Base-by-base conservation (phyloP, 768 basidiomycete species). In the Strobilomyces echinocephalus region DNA sequence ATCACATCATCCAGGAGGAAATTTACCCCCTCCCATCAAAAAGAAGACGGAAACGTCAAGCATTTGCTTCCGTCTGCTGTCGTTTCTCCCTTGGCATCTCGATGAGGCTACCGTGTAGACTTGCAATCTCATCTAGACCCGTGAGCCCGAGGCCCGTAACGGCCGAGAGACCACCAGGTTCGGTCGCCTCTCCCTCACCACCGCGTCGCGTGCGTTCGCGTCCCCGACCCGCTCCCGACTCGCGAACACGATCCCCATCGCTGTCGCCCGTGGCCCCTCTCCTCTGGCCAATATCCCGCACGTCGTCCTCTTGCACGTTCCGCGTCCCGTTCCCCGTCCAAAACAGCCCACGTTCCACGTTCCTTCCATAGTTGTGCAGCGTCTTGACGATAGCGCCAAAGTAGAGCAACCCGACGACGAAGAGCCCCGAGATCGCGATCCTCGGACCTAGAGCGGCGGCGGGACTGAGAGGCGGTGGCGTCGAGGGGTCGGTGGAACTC, bases 361-460 rank as follows among this genome's bases (percentile, higher is more conserved):
- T 3, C 21, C 65, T 56, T 12, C 85, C 83, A 53, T 88, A 90
- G 33, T 72, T 76, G 64, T 74, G 74, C 63, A 90, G 71, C 1
- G 87, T 86, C 53, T 70, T 71, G 33, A 89, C 72, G 42, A 88
- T 86, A 53, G 87, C 67, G 8, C 55, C 61, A 45, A 88, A 78
- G 54, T 88, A 85, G 11, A 87, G 53, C 46, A 87, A 57, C 0
- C 88, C 88, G 15, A 88, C 57, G 7, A 69, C 60, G 31, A 87
- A 77, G 14, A 85, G 67, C 2, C 61, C 62, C 0, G 87, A 81
- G 44, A 89, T 71, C 0, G 69, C 74, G 21, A 86, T 71, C 18
- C 87, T 79, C 4, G 82, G 75, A 3, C 73, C 80, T 5, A 85
- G 66, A 1, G 74, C 77, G 5, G 72, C 74, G 0, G 52, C 53